Evolutionary conservation across 2,329 filamentous ascomycete species (phyloP).

Genomic region (Pyricularia sp.): DNA sequence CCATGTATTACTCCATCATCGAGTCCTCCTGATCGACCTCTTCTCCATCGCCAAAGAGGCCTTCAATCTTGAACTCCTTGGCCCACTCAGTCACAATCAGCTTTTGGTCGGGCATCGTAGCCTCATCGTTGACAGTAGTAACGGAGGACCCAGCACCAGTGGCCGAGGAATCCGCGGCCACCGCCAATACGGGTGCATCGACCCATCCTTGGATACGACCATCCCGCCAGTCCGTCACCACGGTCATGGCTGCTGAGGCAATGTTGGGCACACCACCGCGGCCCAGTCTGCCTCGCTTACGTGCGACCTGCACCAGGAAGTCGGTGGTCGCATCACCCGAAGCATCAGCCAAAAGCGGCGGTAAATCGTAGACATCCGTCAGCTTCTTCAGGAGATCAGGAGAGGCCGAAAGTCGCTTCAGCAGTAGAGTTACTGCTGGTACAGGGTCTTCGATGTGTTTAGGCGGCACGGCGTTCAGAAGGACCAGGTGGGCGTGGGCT

Average conservation of each 20-base stretch:
- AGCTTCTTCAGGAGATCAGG: conserved; percentile 70
- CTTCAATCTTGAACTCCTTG: conserved; percentile 90
- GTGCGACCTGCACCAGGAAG: conserved; percentile 89
- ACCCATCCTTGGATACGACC: conserved; percentile 91
- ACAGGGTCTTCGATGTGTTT: conserved; percentile 92
- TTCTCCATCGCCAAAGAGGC: conserved; percentile 67
- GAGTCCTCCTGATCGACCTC: conserved; percentile 31
- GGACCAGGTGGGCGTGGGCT: conserved; percentile 74
- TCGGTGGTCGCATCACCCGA: conserved; percentile 75
- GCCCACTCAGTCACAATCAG: conserved; percentile 89
- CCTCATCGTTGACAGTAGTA: conserved; percentile 28
- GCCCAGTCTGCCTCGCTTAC: conserved; percentile 82
- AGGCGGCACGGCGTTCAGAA: conserved; percentile 85
- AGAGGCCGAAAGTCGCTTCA: conserved; percentile 67
- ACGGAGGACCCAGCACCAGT: conserved; percentile 18
- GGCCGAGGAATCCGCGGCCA: conserved; percentile 29
- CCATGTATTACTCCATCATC: conserved; percentile 37
- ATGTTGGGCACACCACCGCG: conserved; percentile 88
- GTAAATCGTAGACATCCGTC: conserved; percentile 74
- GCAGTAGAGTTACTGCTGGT: conserved; percentile 75
- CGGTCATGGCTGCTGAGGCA: conserved; percentile 77
- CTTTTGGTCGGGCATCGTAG: conserved; percentile 58
- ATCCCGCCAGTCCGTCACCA: conserved; percentile 95
- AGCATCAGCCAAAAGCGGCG: conserved; percentile 60
- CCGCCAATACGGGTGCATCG: conserved; percentile 60